These are phyloP conservation scores for Claviceps sp. DNA, from an alignment of 2,329 filamentous ascomycete genomes.

Conservation along the genomic window DNA sequence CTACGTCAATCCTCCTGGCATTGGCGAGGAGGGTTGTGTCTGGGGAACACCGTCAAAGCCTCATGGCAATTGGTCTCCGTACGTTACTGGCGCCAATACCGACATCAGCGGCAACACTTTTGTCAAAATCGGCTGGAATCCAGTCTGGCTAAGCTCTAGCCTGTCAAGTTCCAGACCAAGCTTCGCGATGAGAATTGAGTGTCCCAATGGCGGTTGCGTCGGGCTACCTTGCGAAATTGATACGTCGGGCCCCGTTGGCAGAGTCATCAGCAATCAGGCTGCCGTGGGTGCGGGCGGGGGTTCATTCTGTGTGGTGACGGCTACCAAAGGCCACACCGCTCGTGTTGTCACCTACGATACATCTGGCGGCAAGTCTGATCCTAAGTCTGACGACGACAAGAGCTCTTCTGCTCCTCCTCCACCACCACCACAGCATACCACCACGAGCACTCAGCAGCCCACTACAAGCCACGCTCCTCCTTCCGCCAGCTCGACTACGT, in stretches of 20 bases:
- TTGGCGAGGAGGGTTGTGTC: conserved; percentile 48
- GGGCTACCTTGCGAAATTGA: conserved; percentile 65
- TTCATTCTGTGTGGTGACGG: conserved; percentile 64
- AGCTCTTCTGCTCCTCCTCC: conserved; percentile 2
- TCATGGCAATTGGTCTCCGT: conserved; percentile 65
- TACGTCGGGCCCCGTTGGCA: conserved; percentile 39
- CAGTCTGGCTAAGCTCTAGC: conserved; percentile 48
- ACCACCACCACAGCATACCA: conserved; percentile 2
- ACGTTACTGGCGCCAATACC: conserved; percentile 63
- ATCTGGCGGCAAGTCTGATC: conserved; percentile 19
- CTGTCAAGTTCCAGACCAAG: conserved; percentile 44
- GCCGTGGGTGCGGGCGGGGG: conserved; percentile 53
- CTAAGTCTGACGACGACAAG: conserved; percentile 9
- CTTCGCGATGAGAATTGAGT: conserved; percentile 59
- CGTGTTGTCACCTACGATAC: conserved; percentile 51
- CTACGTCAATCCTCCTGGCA: conserved; percentile 67
- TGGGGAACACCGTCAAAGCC: conserved; percentile 54
- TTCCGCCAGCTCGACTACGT: conserved; percentile 1
- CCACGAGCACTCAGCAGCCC: not conserved
- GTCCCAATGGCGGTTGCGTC: conserved; percentile 50
- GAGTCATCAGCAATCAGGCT: conserved; percentile 40
- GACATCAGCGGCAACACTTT: conserved; percentile 51
- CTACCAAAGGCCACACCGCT: conserved; percentile 51
- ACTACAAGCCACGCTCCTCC: not conserved
- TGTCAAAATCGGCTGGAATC: conserved; percentile 67